These are phyloP conservation scores for Fusarium drepaniforme DNA, from an alignment of 2,329 filamentous ascomycete genomes.

Conservation along the genomic window DNA sequence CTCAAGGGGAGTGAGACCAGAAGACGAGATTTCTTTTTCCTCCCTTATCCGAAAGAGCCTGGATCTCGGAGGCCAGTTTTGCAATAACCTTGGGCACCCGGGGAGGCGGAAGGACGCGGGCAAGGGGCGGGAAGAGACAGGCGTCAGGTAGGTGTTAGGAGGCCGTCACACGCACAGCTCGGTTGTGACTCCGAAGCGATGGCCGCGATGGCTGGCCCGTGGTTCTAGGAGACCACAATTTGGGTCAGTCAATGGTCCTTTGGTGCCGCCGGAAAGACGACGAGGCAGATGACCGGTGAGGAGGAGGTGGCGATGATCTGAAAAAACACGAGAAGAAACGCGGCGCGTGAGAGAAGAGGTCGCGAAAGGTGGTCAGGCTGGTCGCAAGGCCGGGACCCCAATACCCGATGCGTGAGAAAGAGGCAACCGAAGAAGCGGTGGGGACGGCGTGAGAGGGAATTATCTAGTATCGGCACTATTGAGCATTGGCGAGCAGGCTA, in stretches of 20 bases:
- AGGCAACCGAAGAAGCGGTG: constrained; percentile 9
- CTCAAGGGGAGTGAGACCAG: constrained; percentile 30
- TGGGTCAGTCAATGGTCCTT: constrained; percentile 23
- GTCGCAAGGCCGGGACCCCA: constrained; percentile 31
- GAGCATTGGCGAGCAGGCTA: constrained; percentile 4
- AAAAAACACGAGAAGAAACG: constrained; percentile 26
- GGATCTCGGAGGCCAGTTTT: constrained; percentile 1
- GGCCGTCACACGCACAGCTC: constrained; percentile 34
- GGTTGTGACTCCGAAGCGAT: constrained; percentile 33
- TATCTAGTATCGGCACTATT: constrained; percentile 8
- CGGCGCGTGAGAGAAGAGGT: constrained; percentile 37
- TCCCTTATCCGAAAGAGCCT: constrained; percentile 5
- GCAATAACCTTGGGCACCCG: constrained; percentile 17
- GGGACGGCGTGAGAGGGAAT: constrained; percentile 7
- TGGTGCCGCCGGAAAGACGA: constrained; percentile 16
- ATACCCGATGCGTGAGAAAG: constrained; percentile 16
- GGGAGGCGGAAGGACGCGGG: constrained; percentile 17
- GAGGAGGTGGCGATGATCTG: constrained; percentile 24
- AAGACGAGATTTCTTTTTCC: constrained; percentile 7
- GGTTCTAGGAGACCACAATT: constrained; percentile 23
- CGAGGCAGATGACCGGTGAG: constrained; percentile 10
- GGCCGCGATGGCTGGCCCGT: constrained; percentile 21
- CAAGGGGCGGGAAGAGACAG: constrained; percentile 24
- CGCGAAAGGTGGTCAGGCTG: constrained; percentile 38
- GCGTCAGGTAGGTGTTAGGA: constrained; percentile 28